Evolutionary conservation across 352 stramenopile species (phyloP), one percentile per base, ranked within the genome.

Genomic region (Globisporangium nodosum): DNA sequence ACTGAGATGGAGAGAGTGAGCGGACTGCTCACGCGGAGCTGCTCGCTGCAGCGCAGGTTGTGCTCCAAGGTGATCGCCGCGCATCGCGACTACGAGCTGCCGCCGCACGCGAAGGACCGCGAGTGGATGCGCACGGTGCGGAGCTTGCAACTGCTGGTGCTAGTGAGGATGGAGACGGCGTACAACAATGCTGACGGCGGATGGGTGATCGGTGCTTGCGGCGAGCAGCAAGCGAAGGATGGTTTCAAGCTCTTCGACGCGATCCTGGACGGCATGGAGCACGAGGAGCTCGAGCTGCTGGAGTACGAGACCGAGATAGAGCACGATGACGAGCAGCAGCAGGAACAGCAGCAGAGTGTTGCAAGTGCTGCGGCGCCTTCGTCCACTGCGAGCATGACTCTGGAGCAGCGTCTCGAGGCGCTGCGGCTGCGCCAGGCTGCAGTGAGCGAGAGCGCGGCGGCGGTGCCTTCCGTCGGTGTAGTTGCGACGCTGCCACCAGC

Each of bases 221-320:
- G 3, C 9, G 3, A 13, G 21, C 65, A 92, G 83, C 78, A 90
- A 87, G 81, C 80, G 48, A 65, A 69, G 56, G 63, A 78, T 47
- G 83, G 76, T 5, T 74, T 78, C 21, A 76, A 70, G 53, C 64
- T 92, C 6, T 89, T 92, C 45, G 81, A 92, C 51, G 67, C 70
- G 0, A 92, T 92, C 65, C 71, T 92, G 47, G 76, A 90, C 66
- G 83, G 83, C 16, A 92, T 92, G 80, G 73, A 90, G 57, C 64
- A 68, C 2, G 76, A 87, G 51, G 83, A 92, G 49, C 54, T 66
- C 2, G 78, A 88, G 43, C 72, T 80, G 43, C 64, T 87, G 54
- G 66, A 86, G 43, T 85, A 88, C 49, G 72, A 84, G 31, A 61
- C 60, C 27, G 76, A 78, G 40, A 48, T 79, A 20, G 63, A 58